phyloP scores from a whole-genome alignment of 2,329 filamentous ascomycete genomes.

The Colletotrichum tabaci region DNA sequence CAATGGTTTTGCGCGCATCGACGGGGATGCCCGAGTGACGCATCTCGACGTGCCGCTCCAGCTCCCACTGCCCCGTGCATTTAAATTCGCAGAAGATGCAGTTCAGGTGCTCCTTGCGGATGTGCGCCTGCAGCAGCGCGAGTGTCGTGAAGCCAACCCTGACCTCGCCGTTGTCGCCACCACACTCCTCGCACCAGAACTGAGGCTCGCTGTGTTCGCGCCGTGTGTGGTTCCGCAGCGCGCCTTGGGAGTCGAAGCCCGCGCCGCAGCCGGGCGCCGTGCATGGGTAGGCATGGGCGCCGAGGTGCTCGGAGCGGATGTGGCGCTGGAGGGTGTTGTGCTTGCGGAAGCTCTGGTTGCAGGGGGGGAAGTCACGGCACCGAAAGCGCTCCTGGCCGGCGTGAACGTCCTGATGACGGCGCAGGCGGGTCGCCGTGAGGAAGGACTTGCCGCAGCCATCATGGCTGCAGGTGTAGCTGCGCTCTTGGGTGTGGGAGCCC shows the following conservation, averaged over 20 bases:
- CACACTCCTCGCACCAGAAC: slow-evolving; percentile 85
- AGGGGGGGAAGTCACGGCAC: slow-evolving; percentile 79
- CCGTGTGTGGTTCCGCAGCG: slow-evolving; percentile 79
- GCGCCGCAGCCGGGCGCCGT: slow-evolving; percentile 71
- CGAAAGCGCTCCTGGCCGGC: slow-evolving; percentile 81
- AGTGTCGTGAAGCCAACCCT: slow-evolving; percentile 79
- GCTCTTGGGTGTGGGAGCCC: slow-evolving; percentile 81
- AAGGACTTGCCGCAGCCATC: slow-evolving; percentile 85
- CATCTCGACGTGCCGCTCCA: slow-evolving; percentile 84
- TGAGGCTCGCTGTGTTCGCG: slow-evolving; percentile 78
- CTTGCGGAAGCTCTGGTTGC: slow-evolving; percentile 87
- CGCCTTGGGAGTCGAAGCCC: slow-evolving; percentile 81
- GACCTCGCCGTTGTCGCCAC: slow-evolving; percentile 56
- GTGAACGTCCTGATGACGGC: slow-evolving; percentile 84
- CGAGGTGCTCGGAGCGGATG: slow-evolving; percentile 81
- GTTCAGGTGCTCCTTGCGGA: slow-evolving; percentile 79
- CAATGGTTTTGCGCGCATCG: slow-evolving; percentile 75
- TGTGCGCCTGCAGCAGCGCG: slow-evolving; percentile 79
- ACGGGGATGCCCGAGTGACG: slow-evolving; percentile 77
- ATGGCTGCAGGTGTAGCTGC: slow-evolving; percentile 78
- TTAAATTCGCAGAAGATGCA: slow-evolving; percentile 82
- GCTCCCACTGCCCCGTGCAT: slow-evolving; percentile 76
- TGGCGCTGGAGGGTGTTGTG: slow-evolving; percentile 89
- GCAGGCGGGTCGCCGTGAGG: slow-evolving; percentile 82
- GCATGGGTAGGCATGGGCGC: slow-evolving; percentile 81